phyloP scores from a whole-genome alignment of 2,329 filamentous ascomycete genomes.

The Trichoderma oligosporum region DNA sequence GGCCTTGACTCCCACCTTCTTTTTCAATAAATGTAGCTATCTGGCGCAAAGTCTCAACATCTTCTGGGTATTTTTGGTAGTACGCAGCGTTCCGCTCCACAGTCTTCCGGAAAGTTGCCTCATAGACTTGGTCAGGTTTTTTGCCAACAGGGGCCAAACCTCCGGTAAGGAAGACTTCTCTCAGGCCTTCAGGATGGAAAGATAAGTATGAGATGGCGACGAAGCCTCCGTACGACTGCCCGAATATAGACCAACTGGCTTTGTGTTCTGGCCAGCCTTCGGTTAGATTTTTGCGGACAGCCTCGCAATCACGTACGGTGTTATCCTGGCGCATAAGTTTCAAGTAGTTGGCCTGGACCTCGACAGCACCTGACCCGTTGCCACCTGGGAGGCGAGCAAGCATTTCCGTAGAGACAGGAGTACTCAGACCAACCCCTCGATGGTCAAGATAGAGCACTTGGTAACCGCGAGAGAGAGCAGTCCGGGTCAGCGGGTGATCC shows the following conservation, averaged over 20 bases:
- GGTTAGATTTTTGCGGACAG: slow-evolving; percentile 72
- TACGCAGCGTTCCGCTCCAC: slow-evolving; percentile 71
- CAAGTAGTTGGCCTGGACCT: slow-evolving; percentile 74
- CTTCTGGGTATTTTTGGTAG: slow-evolving; percentile 81
- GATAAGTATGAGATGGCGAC: slow-evolving; percentile 80
- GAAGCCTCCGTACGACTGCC: slow-evolving; percentile 91
- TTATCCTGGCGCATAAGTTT: slow-evolving; percentile 83
- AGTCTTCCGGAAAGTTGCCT: slow-evolving; percentile 65
- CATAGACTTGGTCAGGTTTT: slow-evolving; percentile 71
- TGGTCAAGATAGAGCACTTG: slow-evolving; percentile 87
- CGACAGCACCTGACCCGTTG: slow-evolving; percentile 33
- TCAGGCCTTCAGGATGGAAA: slow-evolving; percentile 70
- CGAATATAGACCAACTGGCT: slow-evolving; percentile 79
- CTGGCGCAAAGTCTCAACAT: slow-evolving; percentile 62
- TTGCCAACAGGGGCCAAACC: slow-evolving; percentile 75
- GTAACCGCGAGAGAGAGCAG: slow-evolving; percentile 74
- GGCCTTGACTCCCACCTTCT: slow-evolving; percentile 42
- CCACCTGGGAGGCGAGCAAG: slow-evolving; percentile 57
- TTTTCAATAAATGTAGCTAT: slow-evolving; percentile 63
- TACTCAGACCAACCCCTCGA: slow-evolving; percentile 81
- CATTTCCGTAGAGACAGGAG: slow-evolving; percentile 70
- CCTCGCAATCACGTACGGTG: slow-evolving; percentile 86
- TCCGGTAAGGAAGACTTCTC: slow-evolving; percentile 80
- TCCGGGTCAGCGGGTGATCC: slow-evolving; percentile 65
- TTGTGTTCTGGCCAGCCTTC: slow-evolving; percentile 63